Evolutionary conservation across 208 protist genomes (phyloP).

Genomic region (Acanthamoeba lenticulata): DNA sequence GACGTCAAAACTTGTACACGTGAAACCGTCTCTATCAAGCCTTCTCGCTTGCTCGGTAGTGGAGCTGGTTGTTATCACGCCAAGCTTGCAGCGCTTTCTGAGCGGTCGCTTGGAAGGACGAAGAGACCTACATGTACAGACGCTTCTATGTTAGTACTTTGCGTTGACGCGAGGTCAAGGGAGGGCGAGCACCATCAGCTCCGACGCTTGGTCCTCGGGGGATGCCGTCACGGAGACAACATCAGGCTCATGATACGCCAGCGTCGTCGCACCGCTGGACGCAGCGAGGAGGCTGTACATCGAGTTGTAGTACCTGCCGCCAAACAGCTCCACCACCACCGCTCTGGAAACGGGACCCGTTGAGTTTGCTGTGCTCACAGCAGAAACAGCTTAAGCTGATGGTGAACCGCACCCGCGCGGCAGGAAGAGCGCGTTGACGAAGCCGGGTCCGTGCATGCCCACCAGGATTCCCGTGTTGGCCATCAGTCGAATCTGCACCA

Average conservation of each 20-base stretch:
- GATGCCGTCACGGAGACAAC: not conserved
- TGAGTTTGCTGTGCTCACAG: not conserved
- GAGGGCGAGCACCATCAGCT: too few species aligned
- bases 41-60: too few species aligned
- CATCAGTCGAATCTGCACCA: not conserved
- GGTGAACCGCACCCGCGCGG: not conserved
- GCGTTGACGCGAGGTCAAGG: not conserved
- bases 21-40: too few species aligned
- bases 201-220: not conserved
- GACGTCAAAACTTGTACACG: too few species aligned
- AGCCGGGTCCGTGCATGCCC: not conserved
- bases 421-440: conserved; percentile 10
- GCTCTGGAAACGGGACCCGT: not conserved
- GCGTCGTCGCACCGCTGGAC: not conserved
- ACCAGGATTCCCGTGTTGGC: conserved; percentile 7
- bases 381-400: not conserved
- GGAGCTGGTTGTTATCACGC: conserved; percentile 2
- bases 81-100: conserved; percentile 3
- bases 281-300: not conserved
- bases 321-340: not conserved
- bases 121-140: not conserved
- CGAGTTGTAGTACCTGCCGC: not conserved
- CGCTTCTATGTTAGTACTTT: not conserved
- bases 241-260: not conserved
- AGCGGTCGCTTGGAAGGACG: not conserved